Base-by-base conservation (phyloP, 345 rosid genomes). In the Eucalyptus leucophloia region DNA sequence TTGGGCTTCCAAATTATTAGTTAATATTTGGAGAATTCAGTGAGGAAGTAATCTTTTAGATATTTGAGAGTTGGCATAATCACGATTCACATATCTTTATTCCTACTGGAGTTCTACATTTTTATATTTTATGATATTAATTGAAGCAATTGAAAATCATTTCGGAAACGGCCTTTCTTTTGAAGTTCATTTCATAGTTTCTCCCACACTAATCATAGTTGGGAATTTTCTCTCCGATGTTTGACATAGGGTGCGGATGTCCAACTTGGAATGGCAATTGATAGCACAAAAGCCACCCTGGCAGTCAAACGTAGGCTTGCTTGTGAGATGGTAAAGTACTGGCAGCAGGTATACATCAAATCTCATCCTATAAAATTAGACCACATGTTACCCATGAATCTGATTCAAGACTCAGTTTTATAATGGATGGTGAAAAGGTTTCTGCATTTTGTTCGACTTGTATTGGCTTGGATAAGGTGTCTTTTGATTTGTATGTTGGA, bases 291-390 rank as follows among this genome's bases (percentile, higher is more conserved):
- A 93, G 99, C 99, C 90, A 98, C 99, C 89, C 97, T 98, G 88
- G 99, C 99, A 88, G 99, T 98, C 92, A 98, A 98, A 91, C 94
- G 99, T 88, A 95, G 99, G 92, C 99, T 98, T 93, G 97, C 99
- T 87, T 98, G 99, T 92, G 99, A 98, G 95, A 96, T 98, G 99
- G 99, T 97, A 23, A 98, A 96, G 92, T 97, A 96, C 90, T 98
- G 99, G 99, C 99, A 97, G 94, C 99, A 98, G 98, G 99, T 98
- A 95, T 47, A 49, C 13, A 13, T 67, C 44, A 32, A 65, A 26
- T 26, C 45, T 30, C 14, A 26, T 65, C 42, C 32, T 49, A 42
- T 14, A 32, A 69, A 12, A n/a, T 32, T 89, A 10, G 45, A 77
- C 83, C 83, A 37, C 47, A 37, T 21, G 15, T 37, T 28, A 37